Percentiles rank a stretch among this genome's conserved stretches.
These are phyloP conservation scores for Pyronema domesticum DNA, from an alignment of 495 filamentous ascomycete species.

Conservation along the genomic window DNA sequence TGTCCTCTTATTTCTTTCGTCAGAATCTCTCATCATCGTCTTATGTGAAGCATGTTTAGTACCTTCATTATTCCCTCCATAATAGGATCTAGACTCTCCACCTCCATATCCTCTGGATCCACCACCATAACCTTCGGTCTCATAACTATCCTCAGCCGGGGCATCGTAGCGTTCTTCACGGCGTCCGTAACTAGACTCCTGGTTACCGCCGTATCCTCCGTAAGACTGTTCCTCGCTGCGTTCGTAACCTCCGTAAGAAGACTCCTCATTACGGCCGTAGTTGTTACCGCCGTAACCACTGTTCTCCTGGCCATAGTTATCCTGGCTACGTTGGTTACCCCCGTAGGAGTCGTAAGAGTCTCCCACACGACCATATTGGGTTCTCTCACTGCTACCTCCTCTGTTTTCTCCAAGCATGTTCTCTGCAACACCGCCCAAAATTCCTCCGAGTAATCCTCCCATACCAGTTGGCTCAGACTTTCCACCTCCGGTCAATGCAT, in stretches of 20 bases:
- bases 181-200: constrained; percentile 1
- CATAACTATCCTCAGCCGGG: neutral
- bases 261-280: no score
- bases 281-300: constrained; percentile 1
- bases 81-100: neutral
- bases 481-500: constrained; percentile 10
- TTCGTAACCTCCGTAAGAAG: neutral
- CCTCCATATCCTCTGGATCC: constrained; percentile 2
- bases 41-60: neutral
- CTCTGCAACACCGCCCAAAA: constrained; percentile 16
- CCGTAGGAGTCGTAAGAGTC: constrained; percentile 1
- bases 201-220: neutral
- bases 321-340: neutral
- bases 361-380: constrained; percentile 3
- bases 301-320: constrained; percentile 1
- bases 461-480: constrained; percentile 7
- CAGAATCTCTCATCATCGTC: neutral
- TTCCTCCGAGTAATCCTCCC: constrained; percentile 13
- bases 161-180: constrained; percentile 9
- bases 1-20: neutral
- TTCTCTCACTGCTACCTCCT: constrained; percentile 2
- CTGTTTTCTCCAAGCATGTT: constrained; percentile 9
- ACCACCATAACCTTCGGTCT: constrained; percentile 1
- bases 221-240: constrained; percentile 1
- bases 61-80: neutral